These are phyloP conservation scores for Skeletonema potamos DNA, from an alignment of 108 stramenopile genomes.

Conservation along the genomic window DNA sequence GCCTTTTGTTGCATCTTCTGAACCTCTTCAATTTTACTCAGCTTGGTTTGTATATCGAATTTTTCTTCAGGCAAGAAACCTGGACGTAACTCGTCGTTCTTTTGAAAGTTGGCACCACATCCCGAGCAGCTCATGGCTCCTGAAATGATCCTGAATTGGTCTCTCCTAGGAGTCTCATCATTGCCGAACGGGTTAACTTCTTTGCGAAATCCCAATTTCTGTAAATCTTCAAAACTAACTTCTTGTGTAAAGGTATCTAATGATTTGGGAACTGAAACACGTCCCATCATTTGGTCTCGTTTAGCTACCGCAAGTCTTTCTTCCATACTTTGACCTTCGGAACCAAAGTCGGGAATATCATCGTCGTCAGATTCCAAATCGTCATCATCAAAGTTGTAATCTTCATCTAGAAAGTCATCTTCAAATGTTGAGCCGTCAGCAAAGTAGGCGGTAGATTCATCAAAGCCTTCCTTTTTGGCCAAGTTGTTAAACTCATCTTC, in stretches of 20 bases:
- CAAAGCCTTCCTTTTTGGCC: constrained; percentile 87
- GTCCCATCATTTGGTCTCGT: constrained; percentile 47
- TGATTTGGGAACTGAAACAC: constrained; percentile 57
- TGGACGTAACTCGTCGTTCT: constrained; percentile 56
- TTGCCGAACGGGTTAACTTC: constrained; percentile 79
- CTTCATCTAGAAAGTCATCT: constrained; percentile 69
- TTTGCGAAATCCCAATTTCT: constrained; percentile 66
- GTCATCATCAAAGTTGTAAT: constrained; percentile 30
- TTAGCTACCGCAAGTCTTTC: constrained; percentile 51
- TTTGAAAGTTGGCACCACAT: constrained; percentile 86
- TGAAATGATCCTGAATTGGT: constrained; percentile 63
- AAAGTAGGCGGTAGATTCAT: constrained; percentile 52
- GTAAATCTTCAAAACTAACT: constrained; percentile 53
- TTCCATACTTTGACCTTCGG: constrained; percentile 43
- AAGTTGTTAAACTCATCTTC: constrained; percentile 80
- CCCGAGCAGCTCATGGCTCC: constrained; percentile 85
- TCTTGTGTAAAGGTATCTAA: constrained; percentile 57
- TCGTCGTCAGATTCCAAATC: constrained; percentile 48
- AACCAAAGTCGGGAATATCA: constrained; percentile 57
- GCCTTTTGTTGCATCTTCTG: constrained; percentile 79
- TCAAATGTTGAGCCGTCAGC: constrained; percentile 75
- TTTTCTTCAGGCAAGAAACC: constrained; percentile 83
- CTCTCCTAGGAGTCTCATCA: constrained; percentile 76
- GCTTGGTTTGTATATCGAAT: constrained; percentile 66
- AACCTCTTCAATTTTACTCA: constrained; percentile 75